Percentiles rank a stretch among this genome's conserved stretches.
Evolutionary conservation across 768 basidiomycete genomes (phyloP).

Genomic region (Cyathus striatus): DNA sequence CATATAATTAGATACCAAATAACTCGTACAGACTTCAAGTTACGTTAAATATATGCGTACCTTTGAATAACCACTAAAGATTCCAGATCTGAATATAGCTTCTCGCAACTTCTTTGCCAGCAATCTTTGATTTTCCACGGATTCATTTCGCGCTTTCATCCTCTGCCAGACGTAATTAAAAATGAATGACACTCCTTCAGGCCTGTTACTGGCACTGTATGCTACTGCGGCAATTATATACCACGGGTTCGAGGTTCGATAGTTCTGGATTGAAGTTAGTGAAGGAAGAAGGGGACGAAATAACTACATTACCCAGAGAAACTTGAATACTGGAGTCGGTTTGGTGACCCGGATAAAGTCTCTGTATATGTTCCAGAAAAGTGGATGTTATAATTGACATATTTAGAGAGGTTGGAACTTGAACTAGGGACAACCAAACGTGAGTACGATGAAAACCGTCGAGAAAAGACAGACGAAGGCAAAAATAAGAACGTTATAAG

Average conservation of each 20-base stretch:
- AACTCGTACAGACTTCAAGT: not conserved
- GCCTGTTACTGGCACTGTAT: constrained; percentile 52
- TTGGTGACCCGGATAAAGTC: constrained; percentile 40
- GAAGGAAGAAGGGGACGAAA: too few species aligned
- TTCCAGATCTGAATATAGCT: constrained; percentile 55
- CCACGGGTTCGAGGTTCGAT: constrained; percentile 43
- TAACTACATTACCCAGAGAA: too few species aligned
- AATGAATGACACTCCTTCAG: constrained; percentile 52
- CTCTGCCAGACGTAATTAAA: constrained; percentile 46
- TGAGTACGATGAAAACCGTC: too few species aligned
- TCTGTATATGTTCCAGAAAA: constrained; percentile 39
- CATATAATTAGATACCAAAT: not conserved
- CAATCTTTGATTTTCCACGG: constrained; percentile 20
- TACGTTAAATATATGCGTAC: too few species aligned
- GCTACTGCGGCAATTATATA: constrained; percentile 52
- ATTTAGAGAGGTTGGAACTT: too few species aligned
- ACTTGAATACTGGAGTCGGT: too few species aligned
- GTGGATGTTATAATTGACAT: too few species aligned
- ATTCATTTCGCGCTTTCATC: constrained; percentile 20
- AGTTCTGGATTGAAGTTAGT: not conserved
- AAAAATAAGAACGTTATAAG: too few species aligned
- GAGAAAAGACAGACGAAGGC: too few species aligned
- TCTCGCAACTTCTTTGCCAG: constrained; percentile 56
- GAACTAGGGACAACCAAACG: too few species aligned
- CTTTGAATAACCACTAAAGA: constrained; percentile 53